Evolutionary conservation across 2,329 filamentous ascomycete species (phyloP).

Genomic region (Thyridium curvatum): DNA sequence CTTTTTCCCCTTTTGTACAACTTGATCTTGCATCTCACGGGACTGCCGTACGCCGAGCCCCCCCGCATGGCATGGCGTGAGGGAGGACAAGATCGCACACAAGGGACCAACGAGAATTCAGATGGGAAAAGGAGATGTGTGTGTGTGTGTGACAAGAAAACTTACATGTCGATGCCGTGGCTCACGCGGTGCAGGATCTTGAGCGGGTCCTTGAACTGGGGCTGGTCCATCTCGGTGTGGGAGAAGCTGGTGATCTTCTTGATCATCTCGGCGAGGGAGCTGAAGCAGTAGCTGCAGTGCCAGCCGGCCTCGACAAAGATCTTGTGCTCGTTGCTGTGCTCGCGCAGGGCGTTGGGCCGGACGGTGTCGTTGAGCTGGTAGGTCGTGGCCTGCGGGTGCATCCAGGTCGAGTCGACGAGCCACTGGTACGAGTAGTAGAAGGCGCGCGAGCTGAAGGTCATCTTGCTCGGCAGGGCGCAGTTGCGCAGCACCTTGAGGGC

Average conservation of each 20-base stretch:
- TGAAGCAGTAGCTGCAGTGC: constrained; percentile 40
- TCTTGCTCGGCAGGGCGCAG: constrained; percentile 23
- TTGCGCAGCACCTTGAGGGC: constrained; percentile 24
- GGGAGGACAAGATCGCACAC: too few relatives aligned
- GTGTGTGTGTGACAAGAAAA: constrained; percentile 1
- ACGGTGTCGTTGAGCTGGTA: constrained; percentile 27
- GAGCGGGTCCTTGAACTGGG: constrained; percentile 28
- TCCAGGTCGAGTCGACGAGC: constrained; percentile 28
- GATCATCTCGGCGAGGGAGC: constrained; percentile 30
- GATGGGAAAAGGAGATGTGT: too few relatives aligned
- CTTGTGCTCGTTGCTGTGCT: constrained; percentile 16
- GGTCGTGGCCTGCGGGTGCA: constrained; percentile 36
- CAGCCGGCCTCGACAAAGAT: constrained; percentile 33
- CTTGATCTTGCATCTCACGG: too few relatives aligned
- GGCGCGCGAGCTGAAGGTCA: constrained; percentile 24
- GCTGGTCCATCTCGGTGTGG: constrained; percentile 28
- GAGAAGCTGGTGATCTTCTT: constrained; percentile 35
- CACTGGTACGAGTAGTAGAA: constrained; percentile 34
- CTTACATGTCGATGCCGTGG: constrained; percentile 34
- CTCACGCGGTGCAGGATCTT: constrained; percentile 32
- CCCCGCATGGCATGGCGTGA: too few relatives aligned
- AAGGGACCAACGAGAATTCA: background rate
- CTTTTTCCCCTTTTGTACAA: too few relatives aligned
- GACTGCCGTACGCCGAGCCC: too few relatives aligned
- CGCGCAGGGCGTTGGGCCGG: constrained; percentile 30